phyloP scores from a whole-genome alignment of 805 yeast species.

The Hemisphaericaspora nanyangensis region DNA sequence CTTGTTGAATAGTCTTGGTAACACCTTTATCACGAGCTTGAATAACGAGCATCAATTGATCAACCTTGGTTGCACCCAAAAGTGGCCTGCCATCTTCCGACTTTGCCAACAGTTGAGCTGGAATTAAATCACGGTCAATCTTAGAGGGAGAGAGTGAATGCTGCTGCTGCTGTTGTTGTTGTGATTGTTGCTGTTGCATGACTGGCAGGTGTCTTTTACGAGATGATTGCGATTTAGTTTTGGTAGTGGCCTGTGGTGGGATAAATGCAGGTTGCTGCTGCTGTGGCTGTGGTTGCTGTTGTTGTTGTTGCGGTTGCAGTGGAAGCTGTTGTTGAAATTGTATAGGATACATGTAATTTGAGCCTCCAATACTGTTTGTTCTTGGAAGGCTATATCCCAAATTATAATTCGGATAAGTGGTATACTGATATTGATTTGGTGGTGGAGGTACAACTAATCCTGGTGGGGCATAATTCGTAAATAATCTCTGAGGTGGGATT shows the following conservation, averaged over 20 bases:
- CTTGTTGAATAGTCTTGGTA: conserved; percentile 58
- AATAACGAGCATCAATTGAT: conserved; percentile 84
- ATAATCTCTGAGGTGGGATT: conserved; percentile 10
- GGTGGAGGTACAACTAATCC: not conserved
- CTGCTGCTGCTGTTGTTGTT: conserved; percentile 2
- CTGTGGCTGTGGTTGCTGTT: not conserved
- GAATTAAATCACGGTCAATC: conserved; percentile 21
- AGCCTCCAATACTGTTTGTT: conserved; percentile 1
- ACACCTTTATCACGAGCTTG: conserved; percentile 83
- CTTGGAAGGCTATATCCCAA: not conserved
- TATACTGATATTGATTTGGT: conserved; percentile 11
- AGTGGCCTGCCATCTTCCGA: conserved; percentile 65
- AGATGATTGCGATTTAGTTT: conserved; percentile 1
- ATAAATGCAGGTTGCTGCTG: conserved; percentile 4
- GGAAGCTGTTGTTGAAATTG: conserved; percentile 9
- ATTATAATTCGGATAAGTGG: conserved; percentile 1
- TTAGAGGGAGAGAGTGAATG: not conserved
- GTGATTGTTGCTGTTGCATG: not conserved
- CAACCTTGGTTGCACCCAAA: conserved; percentile 85
- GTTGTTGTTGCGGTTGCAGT: conserved; percentile 8
- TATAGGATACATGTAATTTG: conserved; percentile 1
- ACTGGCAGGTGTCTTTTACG: not conserved
- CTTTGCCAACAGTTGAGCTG: conserved; percentile 44
- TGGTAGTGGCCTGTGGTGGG: conserved; percentile 13
- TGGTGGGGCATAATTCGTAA: conserved; percentile 13